phyloP scores from a whole-genome alignment of 305 asterid genomes.

The Fraxinus latifolia region DNA sequence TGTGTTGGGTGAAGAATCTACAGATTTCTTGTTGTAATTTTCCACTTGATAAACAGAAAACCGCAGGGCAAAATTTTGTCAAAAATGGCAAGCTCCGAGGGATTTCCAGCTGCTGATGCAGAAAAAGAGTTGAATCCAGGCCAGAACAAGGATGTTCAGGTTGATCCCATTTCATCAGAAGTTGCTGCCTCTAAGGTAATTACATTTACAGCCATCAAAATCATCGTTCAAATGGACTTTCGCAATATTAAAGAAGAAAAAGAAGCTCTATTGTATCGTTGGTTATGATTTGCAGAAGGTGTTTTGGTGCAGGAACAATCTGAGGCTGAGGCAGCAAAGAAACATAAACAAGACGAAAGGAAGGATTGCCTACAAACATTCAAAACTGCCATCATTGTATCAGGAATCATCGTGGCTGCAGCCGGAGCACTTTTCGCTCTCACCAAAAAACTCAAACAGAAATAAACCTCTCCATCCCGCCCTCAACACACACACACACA shows the following conservation, averaged over 20 bases:
- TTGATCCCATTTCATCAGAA: slow-evolving; percentile 56
- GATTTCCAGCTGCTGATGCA: slow-evolving; percentile 58
- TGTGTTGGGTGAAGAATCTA: slow-evolving; percentile 27
- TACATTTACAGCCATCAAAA: not conserved
- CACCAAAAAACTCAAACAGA: not conserved
- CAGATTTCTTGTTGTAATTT: not conserved
- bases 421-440: not conserved
- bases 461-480: not conserved
- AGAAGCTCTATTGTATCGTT: not conserved
- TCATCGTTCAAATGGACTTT: not conserved
- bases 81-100: slow-evolving; percentile 45
- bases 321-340: slow-evolving; percentile 3
- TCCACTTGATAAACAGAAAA: not conserved
- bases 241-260: not conserved
- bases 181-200: slow-evolving; percentile 38
- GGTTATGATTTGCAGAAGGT: not conserved
- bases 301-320: not conserved
- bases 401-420: not conserved
- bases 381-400: not conserved
- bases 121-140: slow-evolving; percentile 59
- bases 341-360: slow-evolving; percentile 6
- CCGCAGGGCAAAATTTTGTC: not conserved
- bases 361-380: not conserved
- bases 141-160: slow-evolving; percentile 41
- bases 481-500: not conserved